These are phyloP conservation scores for Thraustochytrium striatum DNA, from an alignment of 352 stramenopile genomes.

Conservation along the genomic window DNA sequence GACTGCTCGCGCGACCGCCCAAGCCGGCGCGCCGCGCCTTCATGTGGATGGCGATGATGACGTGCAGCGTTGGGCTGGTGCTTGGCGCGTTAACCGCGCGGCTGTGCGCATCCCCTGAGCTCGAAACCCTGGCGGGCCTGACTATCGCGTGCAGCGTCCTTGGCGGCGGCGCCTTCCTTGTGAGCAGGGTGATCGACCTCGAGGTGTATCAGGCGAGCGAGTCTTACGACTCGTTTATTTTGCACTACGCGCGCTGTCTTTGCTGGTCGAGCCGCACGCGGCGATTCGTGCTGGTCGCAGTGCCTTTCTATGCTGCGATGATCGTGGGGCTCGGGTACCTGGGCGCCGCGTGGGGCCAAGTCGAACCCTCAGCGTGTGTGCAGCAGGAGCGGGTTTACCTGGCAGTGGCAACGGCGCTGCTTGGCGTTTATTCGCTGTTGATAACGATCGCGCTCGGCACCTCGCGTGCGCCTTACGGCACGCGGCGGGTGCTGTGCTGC, in stretches of 20 bases:
- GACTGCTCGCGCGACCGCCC: too few relatives aligned
- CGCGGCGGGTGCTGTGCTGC: neutral
- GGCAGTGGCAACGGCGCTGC: neutral
- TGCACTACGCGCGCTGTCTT: slow-evolving; percentile 25
- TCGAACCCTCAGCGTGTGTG: neutral
- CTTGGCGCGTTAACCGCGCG: too few relatives aligned
- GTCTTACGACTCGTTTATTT: neutral
- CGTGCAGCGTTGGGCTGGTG: too few relatives aligned
- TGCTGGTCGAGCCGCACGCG: slow-evolving; percentile 4
- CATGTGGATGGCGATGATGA: too few relatives aligned
- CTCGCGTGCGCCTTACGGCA: neutral
- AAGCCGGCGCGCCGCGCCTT: too few relatives aligned
- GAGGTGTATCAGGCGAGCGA: neutral
- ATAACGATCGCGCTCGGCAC: too few relatives aligned
- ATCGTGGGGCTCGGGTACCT: neutral
- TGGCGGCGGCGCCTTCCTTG: neutral
- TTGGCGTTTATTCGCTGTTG: neutral
- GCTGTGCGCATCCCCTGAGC: too few relatives aligned
- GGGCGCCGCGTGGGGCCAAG: neutral
- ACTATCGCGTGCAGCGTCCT: too few relatives aligned
- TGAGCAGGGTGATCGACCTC: neutral
- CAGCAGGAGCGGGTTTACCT: neutral
- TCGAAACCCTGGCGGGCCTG: too few relatives aligned
- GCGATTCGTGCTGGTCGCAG: neutral
- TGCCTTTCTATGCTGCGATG: neutral